phyloP scores from a whole-genome alignment of 1,284 basidiomycete genomes.

The Marasmius oreades region DNA sequence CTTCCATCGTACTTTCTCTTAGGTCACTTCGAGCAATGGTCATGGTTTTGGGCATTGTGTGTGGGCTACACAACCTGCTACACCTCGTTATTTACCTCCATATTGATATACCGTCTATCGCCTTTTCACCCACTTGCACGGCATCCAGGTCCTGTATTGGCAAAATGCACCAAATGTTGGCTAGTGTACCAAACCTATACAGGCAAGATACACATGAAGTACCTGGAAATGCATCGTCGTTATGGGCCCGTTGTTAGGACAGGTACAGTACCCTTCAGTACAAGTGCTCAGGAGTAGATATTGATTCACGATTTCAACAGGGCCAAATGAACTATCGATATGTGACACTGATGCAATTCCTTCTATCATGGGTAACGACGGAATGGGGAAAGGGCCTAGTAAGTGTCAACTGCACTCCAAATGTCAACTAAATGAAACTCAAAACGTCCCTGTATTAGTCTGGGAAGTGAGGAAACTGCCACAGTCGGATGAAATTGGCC shows the following conservation, averaged over 20 bases:
- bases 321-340: not conserved
- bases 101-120: slow-evolving; percentile 10
- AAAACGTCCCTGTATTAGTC: too few species aligned
- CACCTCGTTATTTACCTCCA: not conserved
- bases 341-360: not conserved
- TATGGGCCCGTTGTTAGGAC: not conserved
- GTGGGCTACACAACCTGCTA: not conserved
- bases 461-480: not conserved
- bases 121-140: slow-evolving; percentile 6
- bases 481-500: not conserved
- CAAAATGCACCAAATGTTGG: slow-evolving; percentile 5
- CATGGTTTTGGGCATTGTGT: not conserved
- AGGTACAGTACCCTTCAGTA: not conserved
- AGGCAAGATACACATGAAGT: not conserved
- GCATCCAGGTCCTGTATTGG: slow-evolving; percentile 6
- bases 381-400: not conserved
- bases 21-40: too few species aligned
- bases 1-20: too few species aligned
- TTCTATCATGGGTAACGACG: not conserved
- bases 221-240: not conserved
- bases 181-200: slow-evolving; percentile 1
- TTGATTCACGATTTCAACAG: not conserved
- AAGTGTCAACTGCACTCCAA: too few species aligned
- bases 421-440: too few species aligned
- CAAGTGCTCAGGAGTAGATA: not conserved